Base-by-base conservation (phyloP, 306 rosid genomes). In the Prunus padus region DNA sequence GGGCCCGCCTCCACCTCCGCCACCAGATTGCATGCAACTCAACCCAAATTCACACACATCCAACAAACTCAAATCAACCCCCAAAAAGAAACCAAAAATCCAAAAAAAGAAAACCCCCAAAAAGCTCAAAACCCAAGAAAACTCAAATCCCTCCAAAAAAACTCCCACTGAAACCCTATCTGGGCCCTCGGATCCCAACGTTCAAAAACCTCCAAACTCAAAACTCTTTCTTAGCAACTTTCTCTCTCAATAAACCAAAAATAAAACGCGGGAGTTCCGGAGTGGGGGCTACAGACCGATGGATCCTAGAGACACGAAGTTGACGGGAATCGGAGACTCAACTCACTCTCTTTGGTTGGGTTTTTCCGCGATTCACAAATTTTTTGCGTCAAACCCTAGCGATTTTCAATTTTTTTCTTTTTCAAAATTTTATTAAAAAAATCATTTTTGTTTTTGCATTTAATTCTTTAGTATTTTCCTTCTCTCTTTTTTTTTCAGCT, bases 161-260 rank as follows among this genome's bases (percentile, higher is more conserved):
- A 84, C 71, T 83, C 87, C 80, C 82, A 70, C 76, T 83, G 82
- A 86, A 68, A 50, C 79, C 78, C 91, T 76, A 77, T 79, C 63
- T 65, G 85, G 82, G 82, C 90, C 90, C 88, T 87, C 95, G 78
- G 96, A 92, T 94, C 90, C 86, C 91, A 91, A 89, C 85, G 88
- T 89, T 93, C 87, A 82, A 89, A 93, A 86, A 75, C 72, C 56
- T 72, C 59, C 30, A 66, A 66, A 69, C 77, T 47, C 83, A 61
- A 66, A 71, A 5, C 77, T 22, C 65, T 52, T 46, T 55, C 64
- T 62, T 83, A 31, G 73, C 37, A 67, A 67, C 65, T 84, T 57
- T 82, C 90, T 86, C 90, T 81, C 85, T 86, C 87, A 20, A 67
- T 20, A 62, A 30, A 18, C 67, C 45, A 62, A 47, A 80, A 69